Evolutionary conservation across 768 basidiomycete species (phyloP), one percentile per base, ranked within the genome.

Genomic region (Pleurotus eryngii): DNA sequence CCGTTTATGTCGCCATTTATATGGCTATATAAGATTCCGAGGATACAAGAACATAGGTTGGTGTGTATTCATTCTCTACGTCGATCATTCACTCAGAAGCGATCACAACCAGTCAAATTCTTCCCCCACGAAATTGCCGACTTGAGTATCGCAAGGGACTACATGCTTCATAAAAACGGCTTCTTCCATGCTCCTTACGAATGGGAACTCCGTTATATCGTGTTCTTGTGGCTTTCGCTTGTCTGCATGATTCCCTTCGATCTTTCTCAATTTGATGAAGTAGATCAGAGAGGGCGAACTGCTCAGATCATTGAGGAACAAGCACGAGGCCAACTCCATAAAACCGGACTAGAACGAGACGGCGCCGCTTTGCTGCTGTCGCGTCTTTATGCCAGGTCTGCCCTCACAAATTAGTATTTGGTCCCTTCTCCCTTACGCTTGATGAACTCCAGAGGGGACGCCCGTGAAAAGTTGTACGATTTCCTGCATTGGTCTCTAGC

Each of bases 191-290:
- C 72, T 48, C 61, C 68, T 1, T 64, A 68, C 7, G 81, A 85
- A 39, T 98, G 97, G 97, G 74, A 88, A 20, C 69, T 93, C 51
- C 87, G 93, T 59, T 94, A 95, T 66, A 79, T 90, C 27, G 75
- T 92, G 22, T 77, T 99, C 7, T 76, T 97, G 9, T 98, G 96
- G 96, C 79, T 98, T n/a, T 90, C 92, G 18, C 81, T 99, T 20
- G 88, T 97, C 48, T 89, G 90, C 74, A 92, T 91, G 75, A 87
- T 98, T 15, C 97, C 97, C 0, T 99, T 99, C 69, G 87, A 92
- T 66, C 75, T 99, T 39, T 80, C 84, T 27, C 90, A 92, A 63
- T 92, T 97, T 55, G 92, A 94, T 64, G 86, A 89, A 57, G 65
- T 62, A 8, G 77, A 76, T 2, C 67, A 74, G n/a, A 63, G 66